Percentiles rank a stretch among this genome's conserved stretches.
These are phyloP conservation scores for Tricholoma matsutake DNA, from an alignment of 768 basidiomycete species.

Conservation along the genomic window DNA sequence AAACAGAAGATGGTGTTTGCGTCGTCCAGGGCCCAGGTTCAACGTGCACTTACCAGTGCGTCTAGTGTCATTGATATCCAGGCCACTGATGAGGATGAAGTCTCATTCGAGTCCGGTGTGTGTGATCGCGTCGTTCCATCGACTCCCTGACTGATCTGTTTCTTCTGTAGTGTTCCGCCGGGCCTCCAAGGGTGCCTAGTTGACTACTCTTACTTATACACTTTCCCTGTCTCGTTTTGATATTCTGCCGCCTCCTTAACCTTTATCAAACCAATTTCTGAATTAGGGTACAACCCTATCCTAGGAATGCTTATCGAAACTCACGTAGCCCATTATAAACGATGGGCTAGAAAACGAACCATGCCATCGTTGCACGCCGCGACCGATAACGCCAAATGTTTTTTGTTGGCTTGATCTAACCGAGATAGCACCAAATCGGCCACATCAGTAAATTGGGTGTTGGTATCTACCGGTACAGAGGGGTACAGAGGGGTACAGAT, in stretches of 20 bases:
- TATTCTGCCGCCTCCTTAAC: not conserved
- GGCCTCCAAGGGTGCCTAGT: not conserved
- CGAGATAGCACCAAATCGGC: not conserved
- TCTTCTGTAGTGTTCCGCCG: not conserved
- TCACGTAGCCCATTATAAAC: not conserved
- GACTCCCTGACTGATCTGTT: not conserved
- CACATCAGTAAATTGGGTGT: too few species aligned
- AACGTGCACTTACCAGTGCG: not conserved
- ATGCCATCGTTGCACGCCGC: not conserved
- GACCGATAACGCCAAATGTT: not conserved
- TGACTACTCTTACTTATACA: not conserved
- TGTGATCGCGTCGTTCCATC: not conserved
- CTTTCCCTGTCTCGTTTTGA: not conserved
- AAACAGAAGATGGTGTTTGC: conserved; percentile 94
- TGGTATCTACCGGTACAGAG: too few species aligned
- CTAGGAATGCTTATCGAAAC: not conserved
- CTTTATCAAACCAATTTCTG: not conserved
- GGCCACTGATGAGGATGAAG: conserved; percentile 1
- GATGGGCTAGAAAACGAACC: not conserved
- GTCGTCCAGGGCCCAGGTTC: conserved; percentile 58
- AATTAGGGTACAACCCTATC: not conserved
- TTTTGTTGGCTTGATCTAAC: not conserved
- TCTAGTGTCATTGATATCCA: not conserved
- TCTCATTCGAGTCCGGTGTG: conserved; percentile 1
- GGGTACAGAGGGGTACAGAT: too few species aligned